A percentile compares a stretch with the other conserved stretches of the same genome.
Conservation (phyloP, 2,329 filamentous ascomycete genomes). For the Paecilomyces dactylethromorphus region DNA sequence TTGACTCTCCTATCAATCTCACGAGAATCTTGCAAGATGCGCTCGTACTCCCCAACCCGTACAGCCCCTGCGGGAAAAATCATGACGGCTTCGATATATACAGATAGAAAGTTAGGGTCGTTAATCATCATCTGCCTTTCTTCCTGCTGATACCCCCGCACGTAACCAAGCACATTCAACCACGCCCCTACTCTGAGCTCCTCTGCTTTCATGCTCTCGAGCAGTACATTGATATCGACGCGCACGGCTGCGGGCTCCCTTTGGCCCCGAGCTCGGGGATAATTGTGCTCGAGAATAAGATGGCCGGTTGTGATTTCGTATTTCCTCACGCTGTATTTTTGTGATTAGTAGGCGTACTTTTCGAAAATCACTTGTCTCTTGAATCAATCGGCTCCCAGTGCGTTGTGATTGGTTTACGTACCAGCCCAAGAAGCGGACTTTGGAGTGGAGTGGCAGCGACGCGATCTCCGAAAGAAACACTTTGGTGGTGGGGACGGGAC, state of each 20-base stretch:
- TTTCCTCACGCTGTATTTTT: constrained; percentile 46
- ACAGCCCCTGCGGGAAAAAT: constrained; percentile 72
- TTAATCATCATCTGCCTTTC: constrained; percentile 18
- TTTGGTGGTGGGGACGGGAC: constrained; percentile 58
- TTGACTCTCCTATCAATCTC: constrained; percentile 25
- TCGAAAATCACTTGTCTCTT: background rate
- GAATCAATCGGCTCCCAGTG: background rate
- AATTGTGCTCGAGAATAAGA: constrained; percentile 63
- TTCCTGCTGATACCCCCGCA: constrained; percentile 33
- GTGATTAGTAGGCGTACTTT: background rate
- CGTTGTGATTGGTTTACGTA: constrained; percentile 40
- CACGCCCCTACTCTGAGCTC: constrained; percentile 70
- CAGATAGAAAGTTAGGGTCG: constrained; percentile 11
- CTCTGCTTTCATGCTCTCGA: constrained; percentile 57
- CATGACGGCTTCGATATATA: constrained; percentile 64
- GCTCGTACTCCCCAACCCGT: constrained; percentile 65
- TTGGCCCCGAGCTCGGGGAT: constrained; percentile 34
- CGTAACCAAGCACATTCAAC: constrained; percentile 83
- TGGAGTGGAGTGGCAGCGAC: constrained; percentile 52
- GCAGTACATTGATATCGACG: constrained; percentile 66
- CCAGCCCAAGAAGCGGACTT: constrained; percentile 91
- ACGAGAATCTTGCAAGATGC: constrained; percentile 40
- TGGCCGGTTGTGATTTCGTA: constrained; percentile 54
- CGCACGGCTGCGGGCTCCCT: constrained; percentile 42
- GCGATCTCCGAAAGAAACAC: constrained; percentile 60